phyloP scores from a whole-genome alignment of 140 eudicot genomes.

The Flaveria floridana region DNA sequence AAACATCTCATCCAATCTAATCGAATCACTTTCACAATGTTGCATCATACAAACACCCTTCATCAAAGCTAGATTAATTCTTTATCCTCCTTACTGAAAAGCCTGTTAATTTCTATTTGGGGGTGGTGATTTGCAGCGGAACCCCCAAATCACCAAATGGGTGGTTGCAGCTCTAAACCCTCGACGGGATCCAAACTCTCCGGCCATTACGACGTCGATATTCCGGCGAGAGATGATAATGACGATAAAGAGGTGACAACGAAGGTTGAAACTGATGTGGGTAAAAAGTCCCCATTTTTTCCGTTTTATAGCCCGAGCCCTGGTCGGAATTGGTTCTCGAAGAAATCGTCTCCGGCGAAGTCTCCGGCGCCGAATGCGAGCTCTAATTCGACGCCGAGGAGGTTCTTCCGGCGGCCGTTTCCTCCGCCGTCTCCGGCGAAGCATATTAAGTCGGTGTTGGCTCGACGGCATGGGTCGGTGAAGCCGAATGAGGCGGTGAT shows the following conservation, averaged over 20 bases:
- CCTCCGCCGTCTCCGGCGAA: slow-evolving; percentile 99
- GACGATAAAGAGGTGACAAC: slow-evolving; percentile 17
- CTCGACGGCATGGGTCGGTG: slow-evolving; percentile 77
- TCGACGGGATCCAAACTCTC: slow-evolving; percentile 42
- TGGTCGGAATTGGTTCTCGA: slow-evolving; percentile 64
- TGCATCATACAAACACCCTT: too few relatives aligned
- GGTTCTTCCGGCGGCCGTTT: slow-evolving; percentile 73
- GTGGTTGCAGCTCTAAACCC: slow-evolving; percentile 73
- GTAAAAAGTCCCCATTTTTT: slow-evolving; percentile 58
- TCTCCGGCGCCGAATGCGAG: slow-evolving; percentile 57
- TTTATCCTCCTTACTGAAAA: slow-evolving; percentile 14
- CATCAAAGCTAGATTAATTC: too few relatives aligned
- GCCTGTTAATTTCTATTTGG: slow-evolving; percentile 16
- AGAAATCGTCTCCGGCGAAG: slow-evolving; percentile 75
- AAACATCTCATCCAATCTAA: slow-evolving; percentile 12
- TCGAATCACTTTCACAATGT: background rate
- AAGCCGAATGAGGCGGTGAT: slow-evolving; percentile 74
- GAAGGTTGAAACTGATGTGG: background rate
- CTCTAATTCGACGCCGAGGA: slow-evolving; percentile 67
- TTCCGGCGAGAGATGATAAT: slow-evolving; percentile 27
- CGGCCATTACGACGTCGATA: slow-evolving; percentile 31
- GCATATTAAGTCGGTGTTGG: slow-evolving; percentile 73
- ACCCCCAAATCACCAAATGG: slow-evolving; percentile 43
- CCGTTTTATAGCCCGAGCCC: slow-evolving; percentile 87
- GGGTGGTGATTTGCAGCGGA: background rate